Conservation (phyloP, 1,284 basidiomycete species). For the Malassezia yamatoensis region DNA sequence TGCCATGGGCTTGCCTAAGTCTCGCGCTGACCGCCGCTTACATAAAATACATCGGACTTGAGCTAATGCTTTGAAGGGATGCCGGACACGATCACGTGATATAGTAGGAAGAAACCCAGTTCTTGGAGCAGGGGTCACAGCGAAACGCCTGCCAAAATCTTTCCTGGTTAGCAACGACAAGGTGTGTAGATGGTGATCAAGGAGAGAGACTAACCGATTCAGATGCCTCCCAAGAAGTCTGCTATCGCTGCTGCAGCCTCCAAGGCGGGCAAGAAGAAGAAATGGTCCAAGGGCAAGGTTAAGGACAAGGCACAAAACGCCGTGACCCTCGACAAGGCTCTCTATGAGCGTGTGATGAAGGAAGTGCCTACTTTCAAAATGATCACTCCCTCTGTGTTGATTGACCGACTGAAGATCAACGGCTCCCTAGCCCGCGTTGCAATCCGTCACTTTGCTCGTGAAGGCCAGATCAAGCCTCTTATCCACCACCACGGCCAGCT, state of each 20-base stretch:
- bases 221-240: constrained; percentile 49
- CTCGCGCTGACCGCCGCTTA: constrained; percentile 34
- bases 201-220: neutral
- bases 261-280: constrained; percentile 79
- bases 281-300: constrained; percentile 99
- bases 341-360: constrained; percentile 92
- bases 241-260: constrained; percentile 46
- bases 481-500: constrained; percentile 91
- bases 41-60: constrained; percentile 20
- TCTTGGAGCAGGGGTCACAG: too few relatives aligned
- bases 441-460: constrained; percentile 86
- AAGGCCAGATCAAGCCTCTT: constrained; percentile 89
- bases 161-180: constrained; percentile 15
- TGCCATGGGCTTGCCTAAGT: constrained; percentile 32
- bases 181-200: neutral
- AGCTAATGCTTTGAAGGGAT: constrained; percentile 18
- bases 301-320: constrained; percentile 87
- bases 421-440: constrained; percentile 86
- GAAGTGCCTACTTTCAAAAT: constrained; percentile 99
- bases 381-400: constrained; percentile 79
- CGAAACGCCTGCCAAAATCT: neutral
- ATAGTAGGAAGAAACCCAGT: neutral
- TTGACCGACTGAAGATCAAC: constrained; percentile 93
- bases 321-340: constrained; percentile 62
- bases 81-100: constrained; percentile 10